These are phyloP conservation scores for Cucurbita pepo DNA, from an alignment of 306 rosid genomes.

Conservation along the genomic window DNA sequence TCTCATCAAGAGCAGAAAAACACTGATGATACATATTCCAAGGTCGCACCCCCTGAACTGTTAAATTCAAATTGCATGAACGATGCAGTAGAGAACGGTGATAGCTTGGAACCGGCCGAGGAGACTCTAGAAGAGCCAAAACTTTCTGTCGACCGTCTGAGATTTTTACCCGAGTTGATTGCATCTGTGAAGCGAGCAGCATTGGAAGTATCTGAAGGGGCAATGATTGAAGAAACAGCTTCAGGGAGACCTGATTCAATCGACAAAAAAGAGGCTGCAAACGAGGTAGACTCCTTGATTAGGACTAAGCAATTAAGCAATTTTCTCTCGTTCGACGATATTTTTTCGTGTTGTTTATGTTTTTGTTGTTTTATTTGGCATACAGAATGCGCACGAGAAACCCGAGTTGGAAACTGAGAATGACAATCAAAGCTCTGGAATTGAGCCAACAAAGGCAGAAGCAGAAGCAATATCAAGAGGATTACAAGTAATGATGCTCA, in stretches of 20 bases:
- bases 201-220: slow-evolving; percentile 46
- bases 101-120: slow-evolving; percentile 23
- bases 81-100: slow-evolving; percentile 19
- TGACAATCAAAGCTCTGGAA: slow-evolving; percentile 45
- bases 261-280: slow-evolving; percentile 28
- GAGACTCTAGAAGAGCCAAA: slow-evolving; percentile 25
- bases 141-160: slow-evolving; percentile 32
- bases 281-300: slow-evolving; percentile 48
- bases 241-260: slow-evolving; percentile 15
- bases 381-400: slow-evolving; percentile 56
- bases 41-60: slow-evolving; percentile 17
- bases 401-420: slow-evolving; percentile 52
- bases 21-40: slow-evolving; percentile 12
- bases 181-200: slow-evolving; percentile 73
- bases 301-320: slow-evolving; percentile 17
- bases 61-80: slow-evolving; percentile 16
- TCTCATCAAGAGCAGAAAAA: slow-evolving; percentile 21
- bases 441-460: slow-evolving; percentile 95
- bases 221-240: slow-evolving; percentile 30
- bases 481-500: slow-evolving; percentile 45
- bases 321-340: background rate
- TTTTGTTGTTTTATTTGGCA: slow-evolving; percentile 14
- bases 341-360: background rate
- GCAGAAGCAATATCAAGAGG: slow-evolving; percentile 88
- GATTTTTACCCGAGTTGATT: slow-evolving; percentile 70